A percentile compares a stretch with the other conserved stretches of the same genome.
phyloP scores from a whole-genome alignment of 1,284 basidiomycete genomes.

The Veloboletus limbatus region DNA sequence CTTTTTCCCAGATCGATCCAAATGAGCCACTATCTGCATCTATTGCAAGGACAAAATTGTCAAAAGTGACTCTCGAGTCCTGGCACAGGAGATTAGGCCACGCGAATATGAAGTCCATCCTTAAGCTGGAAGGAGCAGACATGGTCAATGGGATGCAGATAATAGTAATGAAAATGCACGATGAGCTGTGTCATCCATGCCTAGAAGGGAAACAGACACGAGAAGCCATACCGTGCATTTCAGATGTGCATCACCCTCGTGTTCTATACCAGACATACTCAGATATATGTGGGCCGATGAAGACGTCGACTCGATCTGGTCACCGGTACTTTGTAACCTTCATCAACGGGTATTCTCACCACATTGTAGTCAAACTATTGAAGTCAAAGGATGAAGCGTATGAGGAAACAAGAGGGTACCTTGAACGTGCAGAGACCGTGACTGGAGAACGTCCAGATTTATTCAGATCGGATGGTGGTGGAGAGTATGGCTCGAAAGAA shows the following conservation, averaged over 20 bases:
- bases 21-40: neutral
- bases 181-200: neutral
- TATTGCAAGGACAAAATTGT: neutral
- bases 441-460: neutral
- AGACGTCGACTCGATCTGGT: neutral
- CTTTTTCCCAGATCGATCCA: neutral
- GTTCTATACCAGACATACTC: too few relatives aligned
- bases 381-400: neutral
- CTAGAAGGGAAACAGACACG: neutral
- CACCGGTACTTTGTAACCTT: slow-evolving; percentile 7
- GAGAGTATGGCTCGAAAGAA: neutral
- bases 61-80: neutral
- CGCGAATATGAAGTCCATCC: neutral
- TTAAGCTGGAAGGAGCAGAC: neutral
- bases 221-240: too few relatives aligned
- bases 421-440: neutral
- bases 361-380: slow-evolving; percentile 4
- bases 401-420: slow-evolving; percentile 1
- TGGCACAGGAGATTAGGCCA: neutral
- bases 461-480: neutral
- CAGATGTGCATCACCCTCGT: too few relatives aligned
- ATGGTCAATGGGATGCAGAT: neutral
- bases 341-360: slow-evolving; percentile 9
- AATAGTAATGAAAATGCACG: neutral
- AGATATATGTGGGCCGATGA: neutral